Evolutionary conservation across 1,284 basidiomycete genomes (phyloP).

Genomic region (Mycosarcoma maydis): DNA sequence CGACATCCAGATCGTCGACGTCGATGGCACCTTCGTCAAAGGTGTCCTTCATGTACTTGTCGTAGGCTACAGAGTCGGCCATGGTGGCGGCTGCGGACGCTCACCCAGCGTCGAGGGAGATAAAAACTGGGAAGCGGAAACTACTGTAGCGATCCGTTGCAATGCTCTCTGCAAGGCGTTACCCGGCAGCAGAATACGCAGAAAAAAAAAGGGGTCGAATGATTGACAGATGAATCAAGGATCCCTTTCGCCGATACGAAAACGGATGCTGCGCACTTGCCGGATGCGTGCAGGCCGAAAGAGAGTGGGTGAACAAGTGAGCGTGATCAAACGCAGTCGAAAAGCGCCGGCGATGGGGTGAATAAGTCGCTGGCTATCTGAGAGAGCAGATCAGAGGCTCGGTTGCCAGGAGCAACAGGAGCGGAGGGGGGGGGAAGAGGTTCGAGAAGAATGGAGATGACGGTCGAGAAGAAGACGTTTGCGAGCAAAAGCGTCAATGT

Average conservation of each 20-base stretch:
- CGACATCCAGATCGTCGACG: conserved; percentile 34
- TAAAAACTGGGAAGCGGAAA: background rate
- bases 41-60: conserved; percentile 56
- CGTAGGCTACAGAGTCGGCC: conserved; percentile 51
- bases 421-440: conserved; percentile 5
- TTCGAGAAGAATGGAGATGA: conserved; percentile 5
- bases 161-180: background rate
- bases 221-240: background rate
- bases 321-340: conserved; percentile 43
- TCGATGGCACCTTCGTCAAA: conserved; percentile 43
- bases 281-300: conserved; percentile 1
- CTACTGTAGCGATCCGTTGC: background rate
- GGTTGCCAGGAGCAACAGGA: conserved; percentile 24
- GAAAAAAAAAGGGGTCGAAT: background rate
- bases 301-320: conserved; percentile 12
- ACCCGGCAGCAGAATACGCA: background rate
- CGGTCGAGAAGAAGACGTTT: conserved; percentile 1
- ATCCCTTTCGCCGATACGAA: conserved; percentile 1
- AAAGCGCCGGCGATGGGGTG: conserved; percentile 6
- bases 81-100: conserved; percentile 28
- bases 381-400: conserved; percentile 38
- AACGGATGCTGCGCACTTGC: conserved; percentile 9
- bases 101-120: conserved; percentile 16
- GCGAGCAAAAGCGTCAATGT: too few relatives aligned
- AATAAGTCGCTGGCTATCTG: background rate